phyloP scores from a whole-genome alignment of 805 yeast genomes.

The Wickerhamiella occidentalis region DNA sequence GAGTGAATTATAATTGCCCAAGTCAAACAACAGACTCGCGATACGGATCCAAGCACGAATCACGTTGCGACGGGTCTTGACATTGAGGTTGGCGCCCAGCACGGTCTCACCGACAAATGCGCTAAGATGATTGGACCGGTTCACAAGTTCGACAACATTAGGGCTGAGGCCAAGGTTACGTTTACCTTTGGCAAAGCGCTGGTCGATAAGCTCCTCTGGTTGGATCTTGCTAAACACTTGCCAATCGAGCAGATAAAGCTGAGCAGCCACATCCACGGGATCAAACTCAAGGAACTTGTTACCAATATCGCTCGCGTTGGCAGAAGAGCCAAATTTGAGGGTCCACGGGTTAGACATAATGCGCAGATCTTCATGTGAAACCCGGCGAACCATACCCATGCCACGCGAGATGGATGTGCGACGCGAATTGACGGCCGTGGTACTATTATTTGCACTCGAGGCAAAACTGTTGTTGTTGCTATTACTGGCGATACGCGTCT shows the following conservation, averaged over 20 bases:
- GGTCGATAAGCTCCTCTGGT: constrained; percentile 27
- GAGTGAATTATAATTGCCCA: constrained; percentile 27
- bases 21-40: constrained; percentile 25
- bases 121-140: constrained; percentile 26
- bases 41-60: constrained; percentile 30
- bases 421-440: neutral
- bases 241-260: constrained; percentile 28
- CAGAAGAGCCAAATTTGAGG: constrained; percentile 4
- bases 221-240: constrained; percentile 23
- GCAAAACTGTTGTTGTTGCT: neutral
- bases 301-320: constrained; percentile 10
- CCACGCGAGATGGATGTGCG: constrained; percentile 9
- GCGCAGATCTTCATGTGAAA: constrained; percentile 12
- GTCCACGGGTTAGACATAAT: constrained; percentile 11
- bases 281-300: constrained; percentile 22
- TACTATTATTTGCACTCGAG: neutral
- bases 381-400: constrained; percentile 10
- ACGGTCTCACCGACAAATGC: constrained; percentile 30
- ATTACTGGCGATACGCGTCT: neutral
- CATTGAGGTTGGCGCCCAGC: constrained; percentile 21
- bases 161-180: constrained; percentile 26
- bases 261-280: constrained; percentile 27
- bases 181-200: constrained; percentile 26
- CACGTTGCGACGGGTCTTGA: constrained; percentile 26
- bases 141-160: constrained; percentile 24